These are phyloP conservation scores for Coemansia sp. DNA, from an alignment of 192 early-diverging fungal genomes.

Conservation along the genomic window DNA sequence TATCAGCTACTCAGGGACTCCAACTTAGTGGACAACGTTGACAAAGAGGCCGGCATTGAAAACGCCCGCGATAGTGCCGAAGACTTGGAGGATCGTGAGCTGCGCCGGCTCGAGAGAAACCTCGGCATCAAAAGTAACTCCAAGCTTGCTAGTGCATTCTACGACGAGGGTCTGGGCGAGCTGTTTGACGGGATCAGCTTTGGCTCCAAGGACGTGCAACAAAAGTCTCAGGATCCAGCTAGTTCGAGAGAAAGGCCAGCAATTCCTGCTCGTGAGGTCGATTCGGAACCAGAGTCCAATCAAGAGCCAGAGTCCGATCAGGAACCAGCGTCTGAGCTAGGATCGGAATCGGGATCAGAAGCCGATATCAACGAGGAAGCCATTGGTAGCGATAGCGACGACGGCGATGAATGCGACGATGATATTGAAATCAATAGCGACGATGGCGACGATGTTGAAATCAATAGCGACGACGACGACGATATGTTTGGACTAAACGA, in stretches of 20 bases:
- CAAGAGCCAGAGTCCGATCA: neutral
- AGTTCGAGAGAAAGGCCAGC: neutral
- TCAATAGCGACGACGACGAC: conserved; percentile 13
- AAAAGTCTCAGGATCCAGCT: neutral
- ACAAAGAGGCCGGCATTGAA: conserved; percentile 30
- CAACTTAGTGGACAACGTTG: conserved; percentile 45
- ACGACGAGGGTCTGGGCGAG: conserved; percentile 50
- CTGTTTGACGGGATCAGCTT: conserved; percentile 33
- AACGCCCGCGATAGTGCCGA: conserved; percentile 12
- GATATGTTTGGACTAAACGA: conserved; percentile 36
- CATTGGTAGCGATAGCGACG: neutral
- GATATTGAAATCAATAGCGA: neutral
- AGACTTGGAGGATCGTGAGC: conserved; percentile 52
- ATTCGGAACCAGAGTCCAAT: neutral
- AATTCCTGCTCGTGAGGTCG: neutral
- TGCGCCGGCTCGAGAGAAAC: conserved; percentile 51
- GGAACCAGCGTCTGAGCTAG: neutral
- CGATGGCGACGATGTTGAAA: conserved; percentile 19
- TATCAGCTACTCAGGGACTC: conserved; percentile 51
- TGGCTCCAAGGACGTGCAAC: conserved; percentile 38
- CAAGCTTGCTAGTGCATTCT: conserved; percentile 45
- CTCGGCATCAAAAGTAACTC: conserved; percentile 51
- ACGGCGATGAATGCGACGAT: neutral
- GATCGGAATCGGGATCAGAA: neutral
- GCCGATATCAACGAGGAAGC: conserved; percentile 1